phyloP scores from a whole-genome alignment of 768 basidiomycete species.

The Termitomyces heimii region DNA sequence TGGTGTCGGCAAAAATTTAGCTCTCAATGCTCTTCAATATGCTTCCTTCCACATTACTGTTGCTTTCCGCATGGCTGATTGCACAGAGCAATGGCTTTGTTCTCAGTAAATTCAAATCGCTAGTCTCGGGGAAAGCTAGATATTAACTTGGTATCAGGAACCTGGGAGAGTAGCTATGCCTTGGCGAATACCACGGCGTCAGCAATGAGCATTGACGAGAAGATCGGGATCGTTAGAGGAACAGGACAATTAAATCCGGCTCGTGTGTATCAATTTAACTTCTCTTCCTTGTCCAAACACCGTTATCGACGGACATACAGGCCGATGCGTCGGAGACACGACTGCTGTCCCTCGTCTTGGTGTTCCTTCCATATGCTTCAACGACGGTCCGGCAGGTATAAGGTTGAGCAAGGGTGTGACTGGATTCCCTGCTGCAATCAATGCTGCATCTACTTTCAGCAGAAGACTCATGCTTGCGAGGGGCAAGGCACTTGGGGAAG shows the following conservation, averaged over 20 bases:
- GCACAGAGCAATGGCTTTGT: constrained; percentile 1
- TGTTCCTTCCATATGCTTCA: constrained; percentile 40
- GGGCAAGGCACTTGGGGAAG: constrained; percentile 57
- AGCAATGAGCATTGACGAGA: constrained; percentile 39
- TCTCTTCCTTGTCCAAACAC: not conserved
- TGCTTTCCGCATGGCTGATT: not conserved
- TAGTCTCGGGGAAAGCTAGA: not conserved
- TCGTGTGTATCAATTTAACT: constrained; percentile 17
- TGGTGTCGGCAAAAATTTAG: not conserved
- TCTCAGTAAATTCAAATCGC: not conserved
- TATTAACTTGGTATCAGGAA: constrained; percentile 20
- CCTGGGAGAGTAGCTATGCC: constrained; percentile 38
- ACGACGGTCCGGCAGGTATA: constrained; percentile 44
- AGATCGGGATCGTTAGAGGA: constrained; percentile 38
- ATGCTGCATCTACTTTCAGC: constrained; percentile 47
- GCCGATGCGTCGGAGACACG: constrained; percentile 44
- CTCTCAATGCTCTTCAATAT: not conserved
- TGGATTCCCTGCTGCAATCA: constrained; percentile 56
- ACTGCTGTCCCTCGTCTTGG: constrained; percentile 32
- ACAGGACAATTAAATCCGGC: constrained; percentile 36
- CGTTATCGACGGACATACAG: constrained; percentile 15
- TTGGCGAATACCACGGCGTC: constrained; percentile 29
- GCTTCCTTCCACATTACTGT: not conserved
- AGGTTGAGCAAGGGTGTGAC: constrained; percentile 38
- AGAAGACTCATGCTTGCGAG: constrained; percentile 57